Evolutionary conservation across 805 yeast species (phyloP).

Genomic region (Suhomyces prunicola): DNA sequence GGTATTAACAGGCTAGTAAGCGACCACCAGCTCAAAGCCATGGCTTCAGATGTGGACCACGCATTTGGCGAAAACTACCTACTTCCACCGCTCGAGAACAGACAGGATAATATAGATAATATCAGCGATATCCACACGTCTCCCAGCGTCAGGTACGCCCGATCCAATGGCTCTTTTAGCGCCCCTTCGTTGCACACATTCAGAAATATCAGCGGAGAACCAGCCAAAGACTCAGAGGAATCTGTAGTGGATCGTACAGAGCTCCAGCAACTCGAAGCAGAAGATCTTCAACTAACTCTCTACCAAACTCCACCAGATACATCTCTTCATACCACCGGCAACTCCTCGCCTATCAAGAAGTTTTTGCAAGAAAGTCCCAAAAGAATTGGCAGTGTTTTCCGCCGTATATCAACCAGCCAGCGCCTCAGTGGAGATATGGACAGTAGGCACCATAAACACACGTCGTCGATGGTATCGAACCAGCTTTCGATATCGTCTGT

Average conservation of each 20-base stretch:
- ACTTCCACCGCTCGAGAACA: slow-evolving; percentile 9
- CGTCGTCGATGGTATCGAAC: slow-evolving; percentile 25
- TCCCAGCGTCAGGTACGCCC: neutral
- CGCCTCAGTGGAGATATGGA: slow-evolving; percentile 4
- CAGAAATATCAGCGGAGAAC: slow-evolving; percentile 17
- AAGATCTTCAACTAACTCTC: neutral
- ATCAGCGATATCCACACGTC: slow-evolving; percentile 22
- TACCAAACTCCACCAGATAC: slow-evolving; percentile 11
- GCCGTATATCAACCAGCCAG: slow-evolving; percentile 10
- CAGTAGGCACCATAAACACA: slow-evolving; percentile 20
- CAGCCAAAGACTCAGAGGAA: neutral
- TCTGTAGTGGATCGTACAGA: neutral
- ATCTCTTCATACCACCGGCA: slow-evolving; percentile 7
- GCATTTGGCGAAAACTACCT: neutral
- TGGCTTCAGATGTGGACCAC: slow-evolving; percentile 3
- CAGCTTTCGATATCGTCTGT: slow-evolving; percentile 24
- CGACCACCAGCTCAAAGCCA: slow-evolving; percentile 11
- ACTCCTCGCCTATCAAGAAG: slow-evolving; percentile 33
- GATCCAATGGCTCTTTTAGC: slow-evolving; percentile 26
- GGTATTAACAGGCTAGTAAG: slow-evolving; percentile 19
- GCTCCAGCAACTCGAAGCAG: neutral
- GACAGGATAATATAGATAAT: slow-evolving; percentile 25
- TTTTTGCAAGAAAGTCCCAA: slow-evolving; percentile 30
- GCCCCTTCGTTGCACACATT: slow-evolving; percentile 43
- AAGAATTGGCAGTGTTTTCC: slow-evolving; percentile 21